Evolutionary conservation across 225 moss, liverwort and hornwort species (phyloP).

Genomic region (Antitrichia curtipendula): DNA sequence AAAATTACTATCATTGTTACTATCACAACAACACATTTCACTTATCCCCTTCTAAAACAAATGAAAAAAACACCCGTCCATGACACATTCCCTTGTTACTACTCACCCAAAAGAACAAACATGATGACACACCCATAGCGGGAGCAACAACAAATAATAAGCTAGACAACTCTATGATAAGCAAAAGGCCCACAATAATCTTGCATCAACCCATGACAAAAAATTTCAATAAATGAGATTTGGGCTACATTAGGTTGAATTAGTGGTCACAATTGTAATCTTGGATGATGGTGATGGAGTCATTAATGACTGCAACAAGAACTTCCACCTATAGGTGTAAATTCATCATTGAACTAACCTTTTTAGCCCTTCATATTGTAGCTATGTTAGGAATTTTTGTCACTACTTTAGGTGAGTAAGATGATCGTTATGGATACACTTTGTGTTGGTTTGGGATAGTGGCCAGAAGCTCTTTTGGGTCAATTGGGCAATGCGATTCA

Average conservation of each 20-base stretch:
- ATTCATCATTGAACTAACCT: neutral
- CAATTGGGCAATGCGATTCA: neutral
- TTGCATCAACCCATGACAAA: too few relatives aligned
- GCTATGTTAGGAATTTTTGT: neutral
- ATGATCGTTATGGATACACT: neutral
- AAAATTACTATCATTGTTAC: too few relatives aligned
- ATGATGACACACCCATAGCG: neutral
- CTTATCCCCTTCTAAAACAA: neutral
- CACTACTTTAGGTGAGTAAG: neutral
- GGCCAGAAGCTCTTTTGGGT: neutral
- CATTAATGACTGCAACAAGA: neutral
- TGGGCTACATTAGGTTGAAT: neutral
- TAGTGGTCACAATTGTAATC: too few relatives aligned
- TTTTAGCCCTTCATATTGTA: neutral
- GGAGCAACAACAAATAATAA: too few relatives aligned
- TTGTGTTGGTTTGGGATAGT: neutral
- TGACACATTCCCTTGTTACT: rapidly evolving
- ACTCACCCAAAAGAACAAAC: neutral
- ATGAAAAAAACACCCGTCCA: neutral
- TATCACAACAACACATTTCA: neutral
- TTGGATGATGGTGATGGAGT: neutral
- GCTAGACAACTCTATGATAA: too few relatives aligned
- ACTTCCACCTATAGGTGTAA: neutral
- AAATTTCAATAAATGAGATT: neutral
- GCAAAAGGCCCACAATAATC: rapidly evolving